A percentile compares a stretch with the other conserved stretches of the same genome.
These are phyloP conservation scores for Marsdenia floribunda DNA, from an alignment of 257 asterid species.

Conservation along the genomic window DNA sequence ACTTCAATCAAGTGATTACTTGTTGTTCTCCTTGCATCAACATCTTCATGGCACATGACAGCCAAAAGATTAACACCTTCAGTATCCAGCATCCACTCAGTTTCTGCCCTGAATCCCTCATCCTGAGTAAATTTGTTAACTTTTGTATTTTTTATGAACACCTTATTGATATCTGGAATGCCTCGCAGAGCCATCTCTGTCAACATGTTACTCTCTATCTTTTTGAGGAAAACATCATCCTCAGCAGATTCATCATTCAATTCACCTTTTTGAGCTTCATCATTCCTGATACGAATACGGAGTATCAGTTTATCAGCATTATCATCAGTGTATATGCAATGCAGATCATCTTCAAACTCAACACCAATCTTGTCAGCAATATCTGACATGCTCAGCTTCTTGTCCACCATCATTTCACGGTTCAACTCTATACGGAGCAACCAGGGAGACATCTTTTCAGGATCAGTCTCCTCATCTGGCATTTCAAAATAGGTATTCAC, in stretches of 20 bases:
- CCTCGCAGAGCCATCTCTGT: conserved; percentile 99
- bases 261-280: conserved; percentile 97
- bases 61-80: conserved; percentile 98
- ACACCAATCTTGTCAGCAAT: conserved; percentile 93
- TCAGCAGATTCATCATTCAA: conserved; percentile 81
- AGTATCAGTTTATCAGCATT: conserved; percentile 96
- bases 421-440: conserved; percentile 91
- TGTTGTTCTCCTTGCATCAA: conserved; percentile 82
- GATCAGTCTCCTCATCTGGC: conserved; percentile 98
- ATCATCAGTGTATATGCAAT: conserved; percentile 93
- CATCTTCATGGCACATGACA: conserved; percentile 89
- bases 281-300: conserved; percentile 97
- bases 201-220: conserved; percentile 97
- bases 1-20: conserved; percentile 97
- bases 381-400: conserved; percentile 98
- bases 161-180: conserved; percentile 96
- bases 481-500: conserved; percentile 93
- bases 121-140: conserved; percentile 65
- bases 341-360: conserved; percentile 88
- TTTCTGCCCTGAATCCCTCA: conserved; percentile 86
- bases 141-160: conserved; percentile 80
- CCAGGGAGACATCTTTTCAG: conserved; percentile 97
- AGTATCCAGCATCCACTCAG: conserved; percentile 97
- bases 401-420: conserved; percentile 99
- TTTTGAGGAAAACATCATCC: conserved; percentile 95